Evolutionary conservation across 2,329 filamentous ascomycete species (phyloP).

Genomic region (Aureobasidium leucospermi): DNA sequence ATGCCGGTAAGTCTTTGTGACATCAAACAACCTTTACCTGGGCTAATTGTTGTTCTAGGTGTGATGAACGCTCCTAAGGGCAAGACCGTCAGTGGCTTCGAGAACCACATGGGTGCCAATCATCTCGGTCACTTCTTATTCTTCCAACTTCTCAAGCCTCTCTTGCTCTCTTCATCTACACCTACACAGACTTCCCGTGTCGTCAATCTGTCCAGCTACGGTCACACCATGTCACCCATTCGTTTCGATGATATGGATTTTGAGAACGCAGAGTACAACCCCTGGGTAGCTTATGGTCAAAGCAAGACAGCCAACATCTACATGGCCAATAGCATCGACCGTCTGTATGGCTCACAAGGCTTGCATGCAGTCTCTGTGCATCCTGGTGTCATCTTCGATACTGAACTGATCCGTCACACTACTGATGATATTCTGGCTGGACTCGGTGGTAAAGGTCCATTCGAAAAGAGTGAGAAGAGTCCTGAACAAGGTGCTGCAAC

Average conservation of each 20-base stretch:
- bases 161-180: slow-evolving; percentile 34
- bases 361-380: slow-evolving; percentile 40
- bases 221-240: slow-evolving; percentile 32
- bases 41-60: slow-evolving; percentile 23
- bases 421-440: not conserved
- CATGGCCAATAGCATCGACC: slow-evolving; percentile 45
- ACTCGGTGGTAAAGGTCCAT: not conserved
- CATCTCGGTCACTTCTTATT: slow-evolving; percentile 49
- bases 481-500: slow-evolving; percentile 44
- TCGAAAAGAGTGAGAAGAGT: not conserved
- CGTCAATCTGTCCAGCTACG: slow-evolving; percentile 38
- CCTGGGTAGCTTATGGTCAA: slow-evolving; percentile 38
- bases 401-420: slow-evolving; percentile 16
- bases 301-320: slow-evolving; percentile 47
- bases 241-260: slow-evolving; percentile 37
- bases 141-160: slow-evolving; percentile 42
- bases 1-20: slow-evolving; percentile 18
- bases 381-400: slow-evolving; percentile 37
- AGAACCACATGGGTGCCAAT: slow-evolving; percentile 48
- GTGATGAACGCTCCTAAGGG: slow-evolving; percentile 36
- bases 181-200: slow-evolving; percentile 40
- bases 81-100: slow-evolving; percentile 41
- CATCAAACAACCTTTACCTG: too few species aligned
- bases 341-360: slow-evolving; percentile 38
- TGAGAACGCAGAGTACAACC: slow-evolving; percentile 28